Evolutionary conservation across 345 rosid genomes (phyloP).

Genomic region (Populus deltoides): DNA sequence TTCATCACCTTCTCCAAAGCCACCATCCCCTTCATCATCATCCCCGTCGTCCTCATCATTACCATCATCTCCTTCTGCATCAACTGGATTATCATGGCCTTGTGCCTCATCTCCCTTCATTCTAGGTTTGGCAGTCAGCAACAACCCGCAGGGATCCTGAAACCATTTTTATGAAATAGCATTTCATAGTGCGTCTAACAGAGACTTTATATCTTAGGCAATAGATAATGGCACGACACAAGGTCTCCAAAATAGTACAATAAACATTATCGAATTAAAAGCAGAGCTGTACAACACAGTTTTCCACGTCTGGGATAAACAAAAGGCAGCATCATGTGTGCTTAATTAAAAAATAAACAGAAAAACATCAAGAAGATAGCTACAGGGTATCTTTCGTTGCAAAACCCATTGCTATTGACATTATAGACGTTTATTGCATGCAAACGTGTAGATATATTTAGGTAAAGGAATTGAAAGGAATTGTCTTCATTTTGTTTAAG

Average conservation of each 20-base stretch:
- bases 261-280: not conserved
- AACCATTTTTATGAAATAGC: constrained; percentile 2
- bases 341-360: not conserved
- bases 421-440: no score
- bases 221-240: not conserved
- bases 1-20: constrained; percentile 52
- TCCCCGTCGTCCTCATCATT: constrained; percentile 27
- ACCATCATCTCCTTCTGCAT: constrained; percentile 57
- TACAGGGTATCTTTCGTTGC: not conserved
- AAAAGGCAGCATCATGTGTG: not conserved
- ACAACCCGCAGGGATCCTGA: constrained; percentile 33
- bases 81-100: constrained; percentile 38
- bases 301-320: not conserved
- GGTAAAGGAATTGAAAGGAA: not conserved
- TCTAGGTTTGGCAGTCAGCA: constrained; percentile 21
- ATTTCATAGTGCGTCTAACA: not conserved
- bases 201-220: not conserved
- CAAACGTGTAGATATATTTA: not conserved
- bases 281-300: not conserved
- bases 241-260: not conserved
- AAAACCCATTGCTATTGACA: no score
- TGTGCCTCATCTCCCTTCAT: constrained; percentile 30
- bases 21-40: constrained; percentile 37
- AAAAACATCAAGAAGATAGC: not conserved
- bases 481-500: not conserved